phyloP scores from a whole-genome alignment of 768 basidiomycete genomes.

The Suillus americanus region DNA sequence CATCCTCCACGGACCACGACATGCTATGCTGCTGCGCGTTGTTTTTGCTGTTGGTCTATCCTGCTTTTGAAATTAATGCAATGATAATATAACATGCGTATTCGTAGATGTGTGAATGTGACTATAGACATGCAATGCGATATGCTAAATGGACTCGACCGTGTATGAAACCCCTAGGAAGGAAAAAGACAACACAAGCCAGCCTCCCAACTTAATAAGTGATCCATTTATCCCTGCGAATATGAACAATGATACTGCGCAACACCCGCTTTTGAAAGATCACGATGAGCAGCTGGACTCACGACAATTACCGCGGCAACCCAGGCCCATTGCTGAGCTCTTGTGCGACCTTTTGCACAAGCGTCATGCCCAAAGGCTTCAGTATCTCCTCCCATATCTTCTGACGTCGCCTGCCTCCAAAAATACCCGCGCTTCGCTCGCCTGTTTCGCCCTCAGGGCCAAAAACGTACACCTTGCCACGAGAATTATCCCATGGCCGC shows the following conservation, averaged over 20 bases:
- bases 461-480: constrained; percentile 70
- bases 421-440: constrained; percentile 63
- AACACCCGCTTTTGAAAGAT: background rate
- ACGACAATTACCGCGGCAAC: constrained; percentile 17
- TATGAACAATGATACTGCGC: background rate
- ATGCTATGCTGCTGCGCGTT: background rate
- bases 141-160: background rate
- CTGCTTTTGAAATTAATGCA: background rate
- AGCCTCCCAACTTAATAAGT: background rate
- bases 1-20: background rate
- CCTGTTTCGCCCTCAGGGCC: constrained; percentile 83
- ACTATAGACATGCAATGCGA: background rate
- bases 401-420: constrained; percentile 61
- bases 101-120: background rate
- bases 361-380: constrained; percentile 62
- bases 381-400: constrained; percentile 64
- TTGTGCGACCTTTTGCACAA: constrained; percentile 71
- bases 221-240: background rate
- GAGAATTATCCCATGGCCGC: constrained; percentile 60
- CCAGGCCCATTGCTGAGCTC: constrained; percentile 74
- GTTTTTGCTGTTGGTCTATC: background rate
- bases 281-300: background rate
- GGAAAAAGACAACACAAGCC: too few relatives aligned
- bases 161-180: background rate
- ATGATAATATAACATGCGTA: background rate